Percentiles rank a stretch among this genome's conserved stretches.
phyloP scores from a whole-genome alignment of 495 filamentous ascomycete genomes.

The Talaromyces liani region DNA sequence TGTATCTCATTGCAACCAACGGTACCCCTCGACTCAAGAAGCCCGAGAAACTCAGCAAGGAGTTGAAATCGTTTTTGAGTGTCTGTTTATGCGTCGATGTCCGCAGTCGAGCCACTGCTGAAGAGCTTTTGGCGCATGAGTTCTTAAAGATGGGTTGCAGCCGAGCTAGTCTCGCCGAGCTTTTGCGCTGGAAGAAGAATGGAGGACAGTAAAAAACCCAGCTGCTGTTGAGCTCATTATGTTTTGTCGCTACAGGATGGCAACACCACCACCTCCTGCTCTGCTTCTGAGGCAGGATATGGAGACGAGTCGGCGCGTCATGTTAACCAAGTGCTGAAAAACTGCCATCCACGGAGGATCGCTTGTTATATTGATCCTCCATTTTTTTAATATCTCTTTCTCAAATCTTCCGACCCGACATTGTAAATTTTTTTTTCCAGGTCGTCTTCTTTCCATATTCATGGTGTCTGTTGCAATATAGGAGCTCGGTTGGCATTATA shows the following conservation, averaged over 20 bases:
- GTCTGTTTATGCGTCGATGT: slow-evolving; percentile 96
- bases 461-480: slow-evolving; percentile 23
- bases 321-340: not conserved
- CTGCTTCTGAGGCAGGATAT: not conserved
- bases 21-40: slow-evolving; percentile 96
- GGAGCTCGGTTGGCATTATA: slow-evolving; percentile 3
- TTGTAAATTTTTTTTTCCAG: not conserved
- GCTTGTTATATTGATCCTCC: not conserved
- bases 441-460: not conserved
- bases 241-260: not conserved
- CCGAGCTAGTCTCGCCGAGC: slow-evolving; percentile 69
- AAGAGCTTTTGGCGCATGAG: slow-evolving; percentile 75
- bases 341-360: not conserved
- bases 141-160: slow-evolving; percentile 67
- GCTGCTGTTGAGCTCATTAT: not conserved
- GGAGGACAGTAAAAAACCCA: slow-evolving; percentile 31
- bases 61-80: slow-evolving; percentile 90
- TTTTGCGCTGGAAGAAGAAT: slow-evolving; percentile 64
- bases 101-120: slow-evolving; percentile 83
- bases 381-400: slow-evolving; percentile 16
- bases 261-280: not conserved
- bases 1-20: slow-evolving; percentile 96
- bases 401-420: not conserved
- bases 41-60: slow-evolving; percentile 91
- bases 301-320: not conserved